Evolutionary conservation across 2,329 filamentous ascomycete genomes (phyloP), one percentile per base, ranked within the genome.

Genomic region (Macroventuria anomochaeta): DNA sequence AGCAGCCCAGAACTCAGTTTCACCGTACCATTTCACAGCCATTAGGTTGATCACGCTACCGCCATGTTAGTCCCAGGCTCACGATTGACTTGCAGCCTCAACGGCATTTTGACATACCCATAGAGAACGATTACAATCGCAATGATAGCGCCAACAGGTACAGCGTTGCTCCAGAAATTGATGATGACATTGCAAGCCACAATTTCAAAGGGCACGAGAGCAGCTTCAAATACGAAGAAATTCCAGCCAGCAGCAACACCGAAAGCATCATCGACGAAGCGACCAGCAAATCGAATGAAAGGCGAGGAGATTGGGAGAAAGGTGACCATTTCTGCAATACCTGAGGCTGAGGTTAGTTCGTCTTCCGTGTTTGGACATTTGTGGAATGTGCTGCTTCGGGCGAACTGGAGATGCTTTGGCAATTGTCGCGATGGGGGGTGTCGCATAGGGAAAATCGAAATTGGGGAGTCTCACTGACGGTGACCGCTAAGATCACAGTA

Each of bases 251-350:
- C 83, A 6, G 87, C 87, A 51, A 90, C 87, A 0, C 88, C 88
- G 54, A 91, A 88, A 2, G 88, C 87, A 59, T 90, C 87, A 61
- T 91, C 88, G 25, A 91, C 88, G 61, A 85, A 91, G 39, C 87
- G 83, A 12, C 88, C 88, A 3, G 89, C 89, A 64, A 92, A 90
- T 21, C 87, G 85, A 67, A 92, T 89, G 71, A 93, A 92, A 0
- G 88, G 88, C 33, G 88, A 90, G 0, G 88, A 90, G 47, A 92
- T 89, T 7, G 89, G 89, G 2, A 90, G 77, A 59, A 88, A 90
- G 0, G 87, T 89, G 7, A 90, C 88, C 88, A 91, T 90, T 70
- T 91, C 89, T 11, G 87, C 86, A 76, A 89, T 84, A 68, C 76
- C 73, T 76, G 58, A 12, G 25, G 17, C 37, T 21, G 25, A 11